A percentile compares a stretch with the other conserved stretches of the same genome.
Evolutionary conservation across 2,329 filamentous ascomycete species (phyloP).

Genomic region (Tolypocladium endophyticum): DNA sequence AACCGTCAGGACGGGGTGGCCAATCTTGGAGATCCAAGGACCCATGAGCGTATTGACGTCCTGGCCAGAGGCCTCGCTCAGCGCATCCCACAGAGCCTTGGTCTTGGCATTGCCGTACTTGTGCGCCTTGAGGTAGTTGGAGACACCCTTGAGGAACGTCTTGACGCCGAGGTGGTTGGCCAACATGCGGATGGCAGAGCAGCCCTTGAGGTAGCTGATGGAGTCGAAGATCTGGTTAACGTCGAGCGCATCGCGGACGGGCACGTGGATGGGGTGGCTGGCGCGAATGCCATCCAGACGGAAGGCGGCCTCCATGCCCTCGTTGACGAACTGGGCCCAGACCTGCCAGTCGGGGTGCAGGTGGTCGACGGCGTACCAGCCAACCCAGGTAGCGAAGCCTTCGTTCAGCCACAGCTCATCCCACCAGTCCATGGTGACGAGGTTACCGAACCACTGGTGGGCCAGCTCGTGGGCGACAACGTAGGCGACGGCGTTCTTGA

Average conservation of each 20-base stretch:
- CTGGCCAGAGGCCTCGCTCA: conserved; percentile 78
- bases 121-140: conserved; percentile 79
- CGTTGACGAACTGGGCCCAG: conserved; percentile 94
- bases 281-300: conserved; percentile 80
- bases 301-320: conserved; percentile 87
- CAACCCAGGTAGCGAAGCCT: conserved; percentile 96
- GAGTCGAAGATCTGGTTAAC: conserved; percentile 97
- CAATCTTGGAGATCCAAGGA: conserved; percentile 91
- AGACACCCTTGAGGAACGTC: conserved; percentile 82
- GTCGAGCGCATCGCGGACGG: conserved; percentile 84
- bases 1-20: conserved; percentile 82
- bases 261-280: conserved; percentile 93
- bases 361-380: conserved; percentile 84
- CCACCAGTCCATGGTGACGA: conserved; percentile 97
- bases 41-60: conserved; percentile 85
- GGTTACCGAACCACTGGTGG: conserved; percentile 92
- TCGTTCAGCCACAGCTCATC: conserved; percentile 91
- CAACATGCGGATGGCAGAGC: conserved; percentile 93
- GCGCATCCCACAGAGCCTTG: conserved; percentile 78
- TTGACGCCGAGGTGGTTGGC: conserved; percentile 81
- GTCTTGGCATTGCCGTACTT: conserved; percentile 87
- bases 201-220: conserved; percentile 95
- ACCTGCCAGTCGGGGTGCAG: conserved; percentile 96
- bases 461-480: conserved; percentile 97
- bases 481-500: conserved; percentile 90